phyloP scores from a whole-genome alignment of 139 green algal genomes.

The Tetradesmus obliquus region DNA sequence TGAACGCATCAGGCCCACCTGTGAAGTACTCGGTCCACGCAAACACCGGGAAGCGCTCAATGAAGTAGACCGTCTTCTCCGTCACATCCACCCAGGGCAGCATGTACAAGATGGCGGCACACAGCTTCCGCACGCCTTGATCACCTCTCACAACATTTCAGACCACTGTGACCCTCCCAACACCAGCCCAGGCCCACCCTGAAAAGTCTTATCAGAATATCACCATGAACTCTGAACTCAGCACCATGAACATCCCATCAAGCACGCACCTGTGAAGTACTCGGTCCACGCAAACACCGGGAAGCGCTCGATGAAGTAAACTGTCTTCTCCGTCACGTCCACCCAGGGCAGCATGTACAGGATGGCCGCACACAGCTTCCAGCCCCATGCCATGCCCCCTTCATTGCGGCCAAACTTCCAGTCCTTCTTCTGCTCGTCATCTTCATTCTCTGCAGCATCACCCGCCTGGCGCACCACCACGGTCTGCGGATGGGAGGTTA shows the following conservation, averaged over 20 bases:
- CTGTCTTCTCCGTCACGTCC: slow-evolving; percentile 74
- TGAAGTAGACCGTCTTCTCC: slow-evolving; percentile 76
- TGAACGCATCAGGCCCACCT: background rate
- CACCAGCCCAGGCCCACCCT: too few relatives aligned
- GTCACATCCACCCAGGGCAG: slow-evolving; percentile 74
- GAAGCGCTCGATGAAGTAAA: slow-evolving; percentile 78
- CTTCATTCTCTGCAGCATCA: slow-evolving; percentile 7
- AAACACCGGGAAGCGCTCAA: slow-evolving; percentile 73
- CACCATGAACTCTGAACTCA: background rate
- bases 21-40: slow-evolving; percentile 64
- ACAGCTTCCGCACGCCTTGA: slow-evolving; percentile 58
- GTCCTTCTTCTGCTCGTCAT: slow-evolving; percentile 60
- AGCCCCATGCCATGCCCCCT: slow-evolving; percentile 67
- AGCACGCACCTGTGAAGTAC: slow-evolving; percentile 68
- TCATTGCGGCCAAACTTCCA: slow-evolving; percentile 78
- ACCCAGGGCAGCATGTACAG: slow-evolving; percentile 77
- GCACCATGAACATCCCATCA: background rate
- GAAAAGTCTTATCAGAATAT: too few relatives aligned
- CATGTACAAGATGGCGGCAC: slow-evolving; percentile 67
- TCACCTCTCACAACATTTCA: too few relatives aligned
- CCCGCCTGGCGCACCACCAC: background rate
- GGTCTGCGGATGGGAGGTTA: background rate
- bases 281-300: slow-evolving; percentile 69
- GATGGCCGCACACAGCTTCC: slow-evolving; percentile 67
- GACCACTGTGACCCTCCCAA: too few relatives aligned